Evolutionary conservation across 2,329 filamentous ascomycete genomes (phyloP), one percentile per base, ranked within the genome.

Genomic region (Juglanconis oblonga): DNA sequence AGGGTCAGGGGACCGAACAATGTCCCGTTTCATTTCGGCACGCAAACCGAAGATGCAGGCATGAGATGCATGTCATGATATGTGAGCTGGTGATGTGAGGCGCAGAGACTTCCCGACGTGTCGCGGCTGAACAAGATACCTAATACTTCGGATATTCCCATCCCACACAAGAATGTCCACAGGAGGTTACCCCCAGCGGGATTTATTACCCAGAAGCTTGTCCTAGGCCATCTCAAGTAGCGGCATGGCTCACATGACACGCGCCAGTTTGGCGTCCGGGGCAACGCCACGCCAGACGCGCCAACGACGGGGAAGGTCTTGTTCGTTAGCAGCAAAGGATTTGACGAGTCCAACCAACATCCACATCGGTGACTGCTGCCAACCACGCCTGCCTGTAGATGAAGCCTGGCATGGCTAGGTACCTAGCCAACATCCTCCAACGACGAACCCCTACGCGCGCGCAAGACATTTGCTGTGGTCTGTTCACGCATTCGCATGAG

Each of bases 301-400:
- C 58, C 44, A 45, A 45, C 38, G 38, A 42, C 44, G 44, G 58
- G 58, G 56, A 55, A 38, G 52, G 45, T 13, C 51, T 36, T 45
- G 57, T 50, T 24, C 57, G 36, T 51, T n/a, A 29, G 44, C 44
- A 17, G 24, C 51, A 42, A 53, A 52, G 32, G 17, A n/a, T 14
- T 45, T 45, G 17, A 7, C 8, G 44, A 11, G 13, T 45, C 14
- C 17, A 7, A 42, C 5, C 5, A 42, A 42, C 4, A 11, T 4
- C n/a, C 38, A 14, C 9, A 42, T 42, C 14, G 17, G 9, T 7
- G 13, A 45, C 17, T 17, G 44, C 44, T 6, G 17, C 17, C 17
- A 24, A 24, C 44, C 17, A n/a, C n/a, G 13, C 14, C 44, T 45
- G 44, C 44, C 10, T 42, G 38, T 42, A 10, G 38, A 42, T 42